phyloP scores from a whole-genome alignment of 345 rosid species.

The Salix brachista region DNA sequence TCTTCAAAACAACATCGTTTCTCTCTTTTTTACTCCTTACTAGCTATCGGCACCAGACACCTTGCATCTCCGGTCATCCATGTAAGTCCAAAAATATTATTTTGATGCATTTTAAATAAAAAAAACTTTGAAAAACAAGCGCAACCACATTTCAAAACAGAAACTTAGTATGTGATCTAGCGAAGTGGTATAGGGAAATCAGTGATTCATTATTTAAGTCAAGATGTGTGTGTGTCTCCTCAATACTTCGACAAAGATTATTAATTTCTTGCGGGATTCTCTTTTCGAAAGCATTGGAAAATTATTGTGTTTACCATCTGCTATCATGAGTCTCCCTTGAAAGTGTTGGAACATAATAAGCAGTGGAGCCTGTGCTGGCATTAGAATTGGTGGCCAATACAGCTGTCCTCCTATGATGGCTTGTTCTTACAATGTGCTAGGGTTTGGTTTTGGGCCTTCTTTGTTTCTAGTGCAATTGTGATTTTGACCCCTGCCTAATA shows the following conservation, averaged over 20 bases:
- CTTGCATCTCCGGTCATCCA: too few relatives aligned
- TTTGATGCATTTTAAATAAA: too few relatives aligned
- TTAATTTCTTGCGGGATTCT: background rate
- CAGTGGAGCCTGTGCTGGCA: background rate
- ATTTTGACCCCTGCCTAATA: background rate
- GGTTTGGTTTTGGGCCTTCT: background rate
- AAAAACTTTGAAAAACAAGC: too few relatives aligned
- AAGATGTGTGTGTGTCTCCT: too few relatives aligned
- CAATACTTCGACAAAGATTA: background rate
- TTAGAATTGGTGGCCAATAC: background rate
- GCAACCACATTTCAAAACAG: too few relatives aligned
- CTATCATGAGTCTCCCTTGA: background rate
- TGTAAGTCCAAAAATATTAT: too few relatives aligned
- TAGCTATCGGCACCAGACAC: too few relatives aligned
- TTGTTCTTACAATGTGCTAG: background rate
- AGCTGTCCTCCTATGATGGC: background rate
- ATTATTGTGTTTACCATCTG: background rate
- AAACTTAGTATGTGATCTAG: background rate
- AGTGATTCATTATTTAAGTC: background rate
- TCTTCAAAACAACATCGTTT: too few relatives aligned
- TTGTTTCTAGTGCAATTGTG: background rate
- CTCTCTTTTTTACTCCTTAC: too few relatives aligned
- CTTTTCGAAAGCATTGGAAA: background rate
- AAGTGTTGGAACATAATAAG: background rate
- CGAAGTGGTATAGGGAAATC: background rate